phyloP scores from a whole-genome alignment of 345 rosid species.

The Camelina sativa region DNA sequence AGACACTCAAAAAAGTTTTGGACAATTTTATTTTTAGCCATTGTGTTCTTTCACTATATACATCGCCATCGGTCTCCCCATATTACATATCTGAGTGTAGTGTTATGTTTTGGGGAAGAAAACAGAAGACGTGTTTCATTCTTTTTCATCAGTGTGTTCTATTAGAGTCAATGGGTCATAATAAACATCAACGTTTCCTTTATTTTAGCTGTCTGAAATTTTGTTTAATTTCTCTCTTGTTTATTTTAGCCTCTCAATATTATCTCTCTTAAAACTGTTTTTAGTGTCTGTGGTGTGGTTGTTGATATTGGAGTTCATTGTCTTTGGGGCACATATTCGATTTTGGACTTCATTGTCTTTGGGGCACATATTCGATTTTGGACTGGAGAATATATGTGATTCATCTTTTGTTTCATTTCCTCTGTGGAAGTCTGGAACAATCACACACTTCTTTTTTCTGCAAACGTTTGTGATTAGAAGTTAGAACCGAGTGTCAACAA shows the following conservation, averaged over 20 bases:
- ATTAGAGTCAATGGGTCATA: not conserved
- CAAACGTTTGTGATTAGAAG: too few species aligned
- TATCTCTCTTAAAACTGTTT: not conserved
- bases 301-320: constrained; percentile 24
- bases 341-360: too few species aligned
- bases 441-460: too few species aligned
- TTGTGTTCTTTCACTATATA: constrained; percentile 19
- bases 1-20: constrained; percentile 32
- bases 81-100: constrained; percentile 18
- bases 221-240: not conserved
- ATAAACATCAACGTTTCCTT: constrained; percentile 8
- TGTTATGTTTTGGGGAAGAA: constrained; percentile 23
- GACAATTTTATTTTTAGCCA: constrained; percentile 8
- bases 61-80: not conserved
- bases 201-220: not conserved
- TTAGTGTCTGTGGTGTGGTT: not conserved
- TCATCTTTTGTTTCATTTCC: too few species aligned
- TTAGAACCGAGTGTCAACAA: too few species aligned
- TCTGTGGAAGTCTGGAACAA: not conserved
- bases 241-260: not conserved
- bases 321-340: too few species aligned
- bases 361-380: too few species aligned
- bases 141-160: constrained; percentile 23
- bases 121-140: constrained; percentile 13
- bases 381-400: too few species aligned